Evolutionary conservation across 1,284 basidiomycete species (phyloP).

Genomic region (Cutaneotrichosporon sp.): DNA sequence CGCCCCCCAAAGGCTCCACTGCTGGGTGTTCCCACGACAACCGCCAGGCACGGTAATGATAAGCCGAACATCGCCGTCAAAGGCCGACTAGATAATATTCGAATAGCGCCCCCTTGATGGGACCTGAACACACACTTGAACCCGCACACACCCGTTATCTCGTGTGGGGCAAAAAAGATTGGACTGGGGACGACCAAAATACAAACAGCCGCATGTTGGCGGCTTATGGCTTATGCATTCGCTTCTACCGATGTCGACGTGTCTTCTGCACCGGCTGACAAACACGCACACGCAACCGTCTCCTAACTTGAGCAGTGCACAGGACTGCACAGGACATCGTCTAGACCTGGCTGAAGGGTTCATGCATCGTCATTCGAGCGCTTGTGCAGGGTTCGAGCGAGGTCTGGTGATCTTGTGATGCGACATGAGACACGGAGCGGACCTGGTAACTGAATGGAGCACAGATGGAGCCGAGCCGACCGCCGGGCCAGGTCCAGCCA

Average conservation of each 20-base stretch:
- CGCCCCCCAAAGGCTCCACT: not conserved
- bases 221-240: not conserved
- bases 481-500: too few relatives aligned
- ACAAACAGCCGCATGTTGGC: not conserved
- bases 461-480: too few relatives aligned
- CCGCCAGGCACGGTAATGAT: not conserved
- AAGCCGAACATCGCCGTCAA: conserved; percentile 5
- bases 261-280: too few relatives aligned
- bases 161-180: not conserved
- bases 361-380: not conserved
- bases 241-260: not conserved
- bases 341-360: not conserved
- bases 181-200: not conserved
- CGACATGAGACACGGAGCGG: not conserved
- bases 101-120: not conserved
- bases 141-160: not conserved
- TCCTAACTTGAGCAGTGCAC: too few relatives aligned
- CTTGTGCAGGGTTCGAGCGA: not conserved
- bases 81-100: not conserved
- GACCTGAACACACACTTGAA: too few relatives aligned
- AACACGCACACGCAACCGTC: not conserved
- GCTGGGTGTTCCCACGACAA: not conserved
- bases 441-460: too few relatives aligned
- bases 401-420: not conserved
- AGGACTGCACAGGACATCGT: not conserved